Base-by-base conservation (phyloP, 2,329 filamentous ascomycete species). In the Alternaria brassicae region DNA sequence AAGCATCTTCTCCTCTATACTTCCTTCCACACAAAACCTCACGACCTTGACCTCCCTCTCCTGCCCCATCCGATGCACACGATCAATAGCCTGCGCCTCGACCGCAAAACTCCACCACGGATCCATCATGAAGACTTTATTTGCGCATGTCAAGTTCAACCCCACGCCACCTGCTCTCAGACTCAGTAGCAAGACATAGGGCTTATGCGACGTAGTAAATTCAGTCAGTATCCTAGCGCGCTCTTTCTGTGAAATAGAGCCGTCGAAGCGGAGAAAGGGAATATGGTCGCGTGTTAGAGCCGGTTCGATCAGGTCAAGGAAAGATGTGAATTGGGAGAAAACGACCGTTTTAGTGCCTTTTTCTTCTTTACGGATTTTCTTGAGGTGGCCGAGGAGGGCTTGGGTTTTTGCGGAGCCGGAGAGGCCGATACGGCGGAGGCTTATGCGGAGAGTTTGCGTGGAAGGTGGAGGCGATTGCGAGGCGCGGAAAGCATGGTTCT, bases 41-140 rank as follows among this genome's bases (percentile, higher is more conserved):
- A 89, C 89, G 0, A 99, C 93, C 56, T 88, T 87, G 2, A 99
- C 95, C 71, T 94, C 91, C 15, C 88, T 85, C 49, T 91, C 88
- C 77, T 99, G 95, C 0, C 95, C 95, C 91, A 99, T 97, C 8
- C 95, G 88, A 81, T 99, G 95, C 32, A 99, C 93, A 1, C 95
- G 91, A 80, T 99, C 95, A 72, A 99, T 98, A 8, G 95, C 95
- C 79, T 99, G 95, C 5, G 93, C 92, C 79, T 99, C 95, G 12
- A 98, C 89, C 0, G 95, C 93, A 78, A 94, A 99, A 74, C 91
- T 96, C 95, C 95, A 99, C 95, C 95, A 99, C 0, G 95, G 95
- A 78, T 99, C 95, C 95, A 99, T 98, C 91, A 99, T 96, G 81
- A 90, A 99, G 5, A 99, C 96, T 53, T 91, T 84, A 64, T 89